Evolutionary conservation across 768 basidiomycete genomes (phyloP).

Genomic region (Amanita inopinata): DNA sequence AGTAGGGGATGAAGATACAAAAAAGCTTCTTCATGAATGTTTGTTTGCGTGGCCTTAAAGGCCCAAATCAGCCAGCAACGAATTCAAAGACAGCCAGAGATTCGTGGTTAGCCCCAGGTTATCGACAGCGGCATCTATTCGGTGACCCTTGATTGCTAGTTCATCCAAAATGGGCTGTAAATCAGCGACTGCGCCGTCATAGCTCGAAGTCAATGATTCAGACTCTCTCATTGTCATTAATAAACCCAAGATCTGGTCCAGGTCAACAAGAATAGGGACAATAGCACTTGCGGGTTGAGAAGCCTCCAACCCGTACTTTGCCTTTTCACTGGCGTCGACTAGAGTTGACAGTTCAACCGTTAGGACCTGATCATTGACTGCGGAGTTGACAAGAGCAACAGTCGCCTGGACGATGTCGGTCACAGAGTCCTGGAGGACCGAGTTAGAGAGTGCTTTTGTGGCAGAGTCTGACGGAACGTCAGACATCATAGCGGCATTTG

Average conservation of each 20-base stretch:
- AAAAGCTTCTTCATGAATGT: not conserved
- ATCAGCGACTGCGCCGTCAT: not conserved
- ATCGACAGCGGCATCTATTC: slow-evolving; percentile 1
- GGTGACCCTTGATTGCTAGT: slow-evolving; percentile 2
- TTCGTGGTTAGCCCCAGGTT: not conserved
- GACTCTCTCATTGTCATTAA: not conserved
- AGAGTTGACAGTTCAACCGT: slow-evolving; percentile 1
- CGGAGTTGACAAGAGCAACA: slow-evolving; percentile 11
- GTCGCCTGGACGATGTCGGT: slow-evolving; percentile 11
- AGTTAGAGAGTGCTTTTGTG: too few species aligned
- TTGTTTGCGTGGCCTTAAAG: not conserved
- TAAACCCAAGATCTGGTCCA: slow-evolving; percentile 1
- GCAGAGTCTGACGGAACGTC: not conserved
- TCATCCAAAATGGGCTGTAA: not conserved
- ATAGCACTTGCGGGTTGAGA: not conserved
- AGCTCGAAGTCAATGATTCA: not conserved
- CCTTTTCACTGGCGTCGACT: not conserved
- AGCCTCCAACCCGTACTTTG: not conserved
- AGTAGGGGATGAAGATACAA: not conserved
- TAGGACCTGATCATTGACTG: slow-evolving; percentile 8
- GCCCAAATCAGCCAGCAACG: not conserved
- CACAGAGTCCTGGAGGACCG: slow-evolving; percentile 4
- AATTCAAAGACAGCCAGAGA: not conserved
- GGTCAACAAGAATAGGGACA: slow-evolving; percentile 1
- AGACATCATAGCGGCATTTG: slow-evolving; percentile 2